Base-by-base conservation (phyloP, 306 rosid species). In the Abrus pulchellus region DNA sequence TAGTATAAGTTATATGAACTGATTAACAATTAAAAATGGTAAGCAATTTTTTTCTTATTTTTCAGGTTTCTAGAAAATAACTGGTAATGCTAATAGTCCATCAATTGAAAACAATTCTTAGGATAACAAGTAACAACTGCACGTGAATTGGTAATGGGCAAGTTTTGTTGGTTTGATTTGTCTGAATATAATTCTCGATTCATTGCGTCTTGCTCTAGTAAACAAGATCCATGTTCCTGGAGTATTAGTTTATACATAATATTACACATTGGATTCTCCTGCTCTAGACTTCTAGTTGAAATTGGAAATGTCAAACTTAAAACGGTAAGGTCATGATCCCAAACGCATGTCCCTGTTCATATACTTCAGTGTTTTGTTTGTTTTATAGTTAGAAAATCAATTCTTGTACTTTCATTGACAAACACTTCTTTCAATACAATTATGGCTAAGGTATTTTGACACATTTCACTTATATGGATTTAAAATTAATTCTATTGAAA, bases 241-340 rank as follows among this genome's bases (percentile, higher is more conserved):
- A 72, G 57, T 64, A 83, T 52, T 13, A 41, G 40, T 43, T 72
- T 70, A 45, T 43, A 32, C 74, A 1, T 45, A 8, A 30, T 10
- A 11, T 30, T 44, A 3, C 48, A 65, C 38, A 44, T 72, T 32
- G 27, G 33, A 34, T 44, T 20, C 41, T 34, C 63, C 63, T 55
- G 63, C 57, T 29, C 64, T 30, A 60, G 66, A 60, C 66, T 60
- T 60, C n/a, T 74, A 65, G 50, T 82, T 75, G 78, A 76, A 56
- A 67, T 75, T 28, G 56, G 32, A 75, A 33, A 44, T 47, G 20
- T 74, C 40, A 13, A 11, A 65, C 45, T 64, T 47, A 12, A 5
- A 76, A 4, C 40, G 40, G 29, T 44, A 52, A 38, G 36, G 66
- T 66, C 67, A 34, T 77, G 27, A 53, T 29, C 65, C 38, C 56